Base-by-base conservation (phyloP, 2,329 filamentous ascomycete species). In the Exophiala lecanii-corni region DNA sequence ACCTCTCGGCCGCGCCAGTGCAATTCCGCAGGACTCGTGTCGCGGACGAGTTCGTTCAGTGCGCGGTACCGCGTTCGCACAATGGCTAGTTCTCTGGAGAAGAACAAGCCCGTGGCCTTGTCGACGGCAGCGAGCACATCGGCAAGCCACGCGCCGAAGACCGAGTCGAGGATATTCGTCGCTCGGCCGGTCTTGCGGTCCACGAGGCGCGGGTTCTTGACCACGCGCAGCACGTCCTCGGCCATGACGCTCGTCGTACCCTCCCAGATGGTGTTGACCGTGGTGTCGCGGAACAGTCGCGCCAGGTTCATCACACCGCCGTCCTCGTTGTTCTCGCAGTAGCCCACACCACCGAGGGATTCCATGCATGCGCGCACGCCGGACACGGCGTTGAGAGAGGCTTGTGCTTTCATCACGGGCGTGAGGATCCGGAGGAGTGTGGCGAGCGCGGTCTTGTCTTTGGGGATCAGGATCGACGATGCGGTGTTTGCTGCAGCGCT, bases 221-320 rank as follows among this genome's bases (percentile, higher is more conserved):
- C 17, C n/a, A 50, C 51, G 4, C 51, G 28, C 33, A 47, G 18
- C 17, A 49, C 37, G 36, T 55, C 51, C 36, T 53, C 51, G 36
- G 51, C 51, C 49, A 54, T 70, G 15, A 87, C 78, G 55, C 84
- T 80, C 0, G 81, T 84, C 0, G 82, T 86, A 2, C 82, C 81
- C 60, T 84, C 81, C 79, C 80, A 84, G 37, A 86, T 86, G 10
- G 76, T 72, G 38, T 78, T 64, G 2, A 86, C 81, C 20, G 70
- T 68, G 6, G 73, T 73, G 55, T 86, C 82, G 4, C 84, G 74
- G 56, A 78, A 82, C 2, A 86, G 64, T 10, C 80, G 71, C 0
- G 81, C 73, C 2, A 86, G 64, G 57, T 86, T 86, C 43, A 85
- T 63, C n/a, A 76, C 69, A 40, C 79, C 76, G 38, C 78, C 74